Conservation (phyloP, 768 basidiomycete genomes). For the Boletus fagicola region DNA sequence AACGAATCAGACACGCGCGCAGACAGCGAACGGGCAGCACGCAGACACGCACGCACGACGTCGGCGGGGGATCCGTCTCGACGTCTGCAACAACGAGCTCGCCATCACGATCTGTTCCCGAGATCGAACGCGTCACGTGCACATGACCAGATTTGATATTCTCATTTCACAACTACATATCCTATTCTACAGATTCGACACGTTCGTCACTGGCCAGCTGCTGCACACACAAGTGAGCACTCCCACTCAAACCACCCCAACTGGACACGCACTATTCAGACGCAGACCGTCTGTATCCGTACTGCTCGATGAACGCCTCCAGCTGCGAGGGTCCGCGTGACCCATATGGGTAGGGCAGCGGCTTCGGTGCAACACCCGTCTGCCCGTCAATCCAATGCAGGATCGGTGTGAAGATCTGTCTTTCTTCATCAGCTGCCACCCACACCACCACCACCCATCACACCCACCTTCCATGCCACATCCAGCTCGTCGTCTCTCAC, state of each 20-base stretch:
- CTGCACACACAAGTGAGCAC: constrained; percentile 10
- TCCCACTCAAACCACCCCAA: background rate
- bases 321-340: constrained; percentile 90
- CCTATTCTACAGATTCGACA: constrained; percentile 24
- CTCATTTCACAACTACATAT: background rate
- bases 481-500: constrained; percentile 97
- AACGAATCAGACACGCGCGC: constrained; percentile 33
- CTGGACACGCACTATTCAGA: constrained; percentile 66
- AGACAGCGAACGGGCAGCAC: constrained; percentile 12
- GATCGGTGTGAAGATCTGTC: constrained; percentile 89
- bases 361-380: constrained; percentile 63
- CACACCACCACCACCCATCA: background rate
- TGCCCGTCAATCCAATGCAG: constrained; percentile 94
- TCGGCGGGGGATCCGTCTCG: constrained; percentile 29
- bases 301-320: constrained; percentile 68
- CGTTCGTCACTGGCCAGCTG: constrained; percentile 27
- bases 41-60: constrained; percentile 19
- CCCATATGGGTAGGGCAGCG: constrained; percentile 84
- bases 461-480: constrained; percentile 90
- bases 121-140: constrained; percentile 32
- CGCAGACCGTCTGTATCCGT: constrained; percentile 70
- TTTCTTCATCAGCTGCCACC: constrained; percentile 4
- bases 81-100: constrained; percentile 20
- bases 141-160: constrained; percentile 9
- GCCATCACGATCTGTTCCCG: constrained; percentile 30